phyloP scores from a whole-genome alignment of 192 early-diverging fungal species.

The Coemansia reversa region DNA sequence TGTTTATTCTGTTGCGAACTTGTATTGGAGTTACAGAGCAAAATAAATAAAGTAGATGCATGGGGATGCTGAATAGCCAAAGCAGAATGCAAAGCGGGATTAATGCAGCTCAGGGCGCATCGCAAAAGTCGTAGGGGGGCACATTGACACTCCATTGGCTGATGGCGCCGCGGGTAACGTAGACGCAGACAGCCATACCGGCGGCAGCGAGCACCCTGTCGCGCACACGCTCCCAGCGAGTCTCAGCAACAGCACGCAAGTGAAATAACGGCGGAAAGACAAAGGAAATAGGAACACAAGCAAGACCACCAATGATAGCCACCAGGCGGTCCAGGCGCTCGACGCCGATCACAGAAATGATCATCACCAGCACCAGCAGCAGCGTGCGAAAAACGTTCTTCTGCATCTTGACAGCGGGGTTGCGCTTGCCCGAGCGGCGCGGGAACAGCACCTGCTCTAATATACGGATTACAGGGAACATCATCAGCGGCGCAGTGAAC shows the following conservation, averaged over 20 bases:
- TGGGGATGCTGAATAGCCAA: too few relatives aligned
- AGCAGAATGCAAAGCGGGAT: too few relatives aligned
- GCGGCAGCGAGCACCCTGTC: conserved; percentile 62
- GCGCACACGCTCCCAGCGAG: conserved; percentile 43
- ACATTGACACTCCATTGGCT: conserved; percentile 15
- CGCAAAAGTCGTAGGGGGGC: conserved; percentile 34
- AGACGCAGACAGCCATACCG: conserved; percentile 69
- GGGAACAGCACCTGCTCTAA: conserved; percentile 78
- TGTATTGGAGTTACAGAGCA: neutral
- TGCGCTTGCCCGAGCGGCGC: conserved; percentile 71
- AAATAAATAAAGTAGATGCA: neutral
- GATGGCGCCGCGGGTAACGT: conserved; percentile 62
- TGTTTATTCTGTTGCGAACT: too few relatives aligned
- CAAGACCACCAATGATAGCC: conserved; percentile 75
- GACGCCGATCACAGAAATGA: conserved; percentile 70
- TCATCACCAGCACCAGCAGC: conserved; percentile 62
- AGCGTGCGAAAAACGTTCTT: conserved; percentile 74
- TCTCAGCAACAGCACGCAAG: conserved; percentile 57
- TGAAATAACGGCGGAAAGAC: conserved; percentile 88
- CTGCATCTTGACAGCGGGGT: conserved; percentile 72
- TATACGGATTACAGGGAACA: conserved; percentile 90
- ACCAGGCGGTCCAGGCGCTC: conserved; percentile 77
- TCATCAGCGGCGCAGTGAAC: conserved; percentile 83
- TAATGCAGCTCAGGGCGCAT: neutral
- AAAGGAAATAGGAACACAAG: conserved; percentile 69